These are phyloP conservation scores for Colletotrichum sp. DNA, from an alignment of 2,329 filamentous ascomycete species.

Conservation along the genomic window DNA sequence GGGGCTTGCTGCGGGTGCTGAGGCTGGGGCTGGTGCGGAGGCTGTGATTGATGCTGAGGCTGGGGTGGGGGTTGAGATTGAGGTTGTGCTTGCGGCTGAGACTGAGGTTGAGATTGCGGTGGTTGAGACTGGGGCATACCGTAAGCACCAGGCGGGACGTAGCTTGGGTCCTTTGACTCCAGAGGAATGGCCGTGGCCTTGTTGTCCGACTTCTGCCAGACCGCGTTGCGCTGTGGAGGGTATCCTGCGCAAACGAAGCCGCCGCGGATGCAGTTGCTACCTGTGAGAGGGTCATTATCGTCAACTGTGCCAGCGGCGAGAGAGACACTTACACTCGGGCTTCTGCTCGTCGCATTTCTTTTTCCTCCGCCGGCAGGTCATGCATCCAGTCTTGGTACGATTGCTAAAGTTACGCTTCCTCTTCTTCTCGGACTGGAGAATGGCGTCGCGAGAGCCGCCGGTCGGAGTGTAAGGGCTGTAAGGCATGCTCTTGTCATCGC, in stretches of 20 bases:
- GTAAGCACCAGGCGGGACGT: constrained; percentile 66
- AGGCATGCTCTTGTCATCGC: constrained; percentile 50
- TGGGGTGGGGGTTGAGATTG: constrained; percentile 32
- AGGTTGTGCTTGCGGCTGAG: constrained; percentile 27
- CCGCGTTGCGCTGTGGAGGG: constrained; percentile 74
- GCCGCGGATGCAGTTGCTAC: constrained; percentile 88
- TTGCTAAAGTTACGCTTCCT: constrained; percentile 88
- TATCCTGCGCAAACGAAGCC: constrained; percentile 94
- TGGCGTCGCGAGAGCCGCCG: constrained; percentile 46
- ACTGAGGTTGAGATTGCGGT: not conserved
- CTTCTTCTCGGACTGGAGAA: constrained; percentile 69
- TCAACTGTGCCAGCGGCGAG: not conserved
- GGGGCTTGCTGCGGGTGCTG: constrained; percentile 19
- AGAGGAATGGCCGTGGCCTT: constrained; percentile 74
- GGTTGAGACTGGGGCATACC: constrained; percentile 57
- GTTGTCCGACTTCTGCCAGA: constrained; percentile 78
- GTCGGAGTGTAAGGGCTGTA: constrained; percentile 46
- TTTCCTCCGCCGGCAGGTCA: constrained; percentile 90
- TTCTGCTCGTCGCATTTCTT: constrained; percentile 98
- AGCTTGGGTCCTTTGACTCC: constrained; percentile 80
- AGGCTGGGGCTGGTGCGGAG: constrained; percentile 21
- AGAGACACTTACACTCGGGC: constrained; percentile 78
- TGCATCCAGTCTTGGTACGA: constrained; percentile 92
- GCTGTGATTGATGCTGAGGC: constrained; percentile 24
- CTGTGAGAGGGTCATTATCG: constrained; percentile 45